phyloP scores from a whole-genome alignment of 352 stramenopile species.

The Globisporangium paroecandrum region DNA sequence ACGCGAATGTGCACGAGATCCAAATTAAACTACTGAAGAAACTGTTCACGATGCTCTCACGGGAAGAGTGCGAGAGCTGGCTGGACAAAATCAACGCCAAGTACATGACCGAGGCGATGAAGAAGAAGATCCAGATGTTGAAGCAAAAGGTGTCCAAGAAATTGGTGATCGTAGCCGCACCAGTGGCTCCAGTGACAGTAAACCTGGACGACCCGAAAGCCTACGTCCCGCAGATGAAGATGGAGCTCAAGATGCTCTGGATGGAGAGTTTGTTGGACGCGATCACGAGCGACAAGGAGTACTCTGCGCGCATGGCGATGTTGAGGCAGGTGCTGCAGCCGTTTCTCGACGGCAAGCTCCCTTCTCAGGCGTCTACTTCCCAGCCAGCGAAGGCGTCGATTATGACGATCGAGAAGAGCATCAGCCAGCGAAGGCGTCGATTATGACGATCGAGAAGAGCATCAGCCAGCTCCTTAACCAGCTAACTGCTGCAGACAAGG shows the following conservation, averaged over 20 bases:
- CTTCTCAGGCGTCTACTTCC: neutral
- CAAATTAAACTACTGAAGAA: slow-evolving; percentile 52
- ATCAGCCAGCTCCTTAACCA: slow-evolving; percentile 30
- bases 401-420: slow-evolving; percentile 2
- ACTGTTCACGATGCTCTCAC: slow-evolving; percentile 50
- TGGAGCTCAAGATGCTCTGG: slow-evolving; percentile 64
- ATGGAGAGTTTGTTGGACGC: slow-evolving; percentile 44
- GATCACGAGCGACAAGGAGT: slow-evolving; percentile 40
- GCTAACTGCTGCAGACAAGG: slow-evolving; percentile 22
- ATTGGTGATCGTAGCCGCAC: neutral
- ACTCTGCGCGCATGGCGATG: slow-evolving; percentile 38
- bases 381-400: neutral
- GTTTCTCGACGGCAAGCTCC: slow-evolving; percentile 43
- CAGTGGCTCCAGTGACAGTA: neutral
- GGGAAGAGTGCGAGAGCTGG: slow-evolving; percentile 46
- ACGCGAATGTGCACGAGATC: slow-evolving; percentile 26
- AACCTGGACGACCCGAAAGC: slow-evolving; percentile 34
- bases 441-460: neutral
- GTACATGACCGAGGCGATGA: slow-evolving; percentile 37
- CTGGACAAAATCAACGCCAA: slow-evolving; percentile 50
- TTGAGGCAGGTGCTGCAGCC: slow-evolving; percentile 45
- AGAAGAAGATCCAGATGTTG: slow-evolving; percentile 21
- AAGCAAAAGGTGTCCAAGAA: slow-evolving; percentile 21
- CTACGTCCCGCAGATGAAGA: slow-evolving; percentile 33
- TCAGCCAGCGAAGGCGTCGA: slow-evolving; percentile 10